Conservation (phyloP, 441 rosid genomes). For the Eruca vesicaria region DNA sequence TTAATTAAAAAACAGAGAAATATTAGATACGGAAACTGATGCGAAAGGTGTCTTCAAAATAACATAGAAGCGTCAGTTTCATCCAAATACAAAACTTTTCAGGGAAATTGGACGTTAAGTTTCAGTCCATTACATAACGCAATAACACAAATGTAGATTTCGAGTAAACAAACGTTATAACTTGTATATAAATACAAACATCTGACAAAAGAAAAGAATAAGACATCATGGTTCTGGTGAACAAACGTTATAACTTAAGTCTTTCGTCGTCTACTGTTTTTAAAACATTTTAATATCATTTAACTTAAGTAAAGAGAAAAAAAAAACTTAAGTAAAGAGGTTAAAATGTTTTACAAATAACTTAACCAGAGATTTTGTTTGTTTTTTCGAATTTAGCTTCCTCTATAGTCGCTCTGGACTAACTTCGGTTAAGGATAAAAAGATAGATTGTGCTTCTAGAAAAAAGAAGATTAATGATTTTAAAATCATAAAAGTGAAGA, state of each 20-base stretch:
- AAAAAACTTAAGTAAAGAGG: too few relatives aligned
- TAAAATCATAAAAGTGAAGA: not conserved
- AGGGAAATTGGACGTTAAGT: not conserved
- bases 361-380: not conserved
- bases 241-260: not conserved
- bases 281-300: not conserved
- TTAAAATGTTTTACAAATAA: not conserved
- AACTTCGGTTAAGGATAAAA: not conserved
- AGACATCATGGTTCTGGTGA: not conserved
- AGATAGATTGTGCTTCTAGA: not conserved
- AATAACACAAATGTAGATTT: not conserved
- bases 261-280: not conserved
- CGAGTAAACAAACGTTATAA: not conserved
- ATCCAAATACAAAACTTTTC: not conserved
- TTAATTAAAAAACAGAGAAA: not conserved
- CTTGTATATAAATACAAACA: not conserved
- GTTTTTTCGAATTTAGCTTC: not conserved
- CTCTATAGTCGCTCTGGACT: not conserved
- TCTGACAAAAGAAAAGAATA: not conserved
- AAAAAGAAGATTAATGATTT: not conserved
- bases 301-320: not conserved
- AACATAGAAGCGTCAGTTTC: not conserved
- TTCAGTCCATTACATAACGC: not conserved
- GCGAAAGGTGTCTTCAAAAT: not conserved
- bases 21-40: not conserved